phyloP scores from a whole-genome alignment of 108 stramenopile species.

The Phaeodactylum tricornutum region DNA sequence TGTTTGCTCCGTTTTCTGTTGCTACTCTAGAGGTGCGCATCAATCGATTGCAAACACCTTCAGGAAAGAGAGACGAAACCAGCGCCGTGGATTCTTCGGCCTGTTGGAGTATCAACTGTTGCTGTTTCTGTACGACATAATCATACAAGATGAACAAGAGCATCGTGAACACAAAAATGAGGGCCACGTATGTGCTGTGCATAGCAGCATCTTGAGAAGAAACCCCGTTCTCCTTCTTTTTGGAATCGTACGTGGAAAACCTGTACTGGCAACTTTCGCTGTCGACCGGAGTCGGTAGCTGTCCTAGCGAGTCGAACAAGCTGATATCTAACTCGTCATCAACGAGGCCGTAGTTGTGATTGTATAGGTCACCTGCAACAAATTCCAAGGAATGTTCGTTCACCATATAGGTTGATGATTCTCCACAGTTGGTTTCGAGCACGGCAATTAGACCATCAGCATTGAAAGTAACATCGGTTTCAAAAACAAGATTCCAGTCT shows the following conservation, averaged over 20 bases:
- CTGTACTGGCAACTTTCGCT: not conserved
- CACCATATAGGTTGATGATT: not conserved
- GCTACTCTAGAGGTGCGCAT: too few relatives aligned
- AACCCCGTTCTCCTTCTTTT: constrained; percentile 23
- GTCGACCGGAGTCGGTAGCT: not conserved
- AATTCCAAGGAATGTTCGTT: not conserved
- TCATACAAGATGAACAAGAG: constrained; percentile 41
- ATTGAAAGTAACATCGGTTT: not conserved
- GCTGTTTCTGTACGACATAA: constrained; percentile 35
- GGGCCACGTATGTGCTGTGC: constrained; percentile 15
- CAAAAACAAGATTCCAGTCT: not conserved
- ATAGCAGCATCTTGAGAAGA: constrained; percentile 20
- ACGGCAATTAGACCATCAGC: not conserved
- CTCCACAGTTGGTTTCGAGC: not conserved
- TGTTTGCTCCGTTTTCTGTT: too few relatives aligned
- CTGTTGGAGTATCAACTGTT: constrained; percentile 15
- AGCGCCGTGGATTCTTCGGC: constrained; percentile 28
- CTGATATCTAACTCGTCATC: too few relatives aligned
- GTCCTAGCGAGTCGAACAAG: not conserved
- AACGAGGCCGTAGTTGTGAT: constrained; percentile 24
- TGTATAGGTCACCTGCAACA: constrained; percentile 32
- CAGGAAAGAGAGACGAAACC: constrained; percentile 38
- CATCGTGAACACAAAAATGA: constrained; percentile 34
- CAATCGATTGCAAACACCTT: constrained; percentile 31
- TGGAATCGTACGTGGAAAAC: constrained; percentile 19